Evolutionary conservation across 495 filamentous ascomycete genomes (phyloP).

Genomic region (Neurospora sp.): DNA sequence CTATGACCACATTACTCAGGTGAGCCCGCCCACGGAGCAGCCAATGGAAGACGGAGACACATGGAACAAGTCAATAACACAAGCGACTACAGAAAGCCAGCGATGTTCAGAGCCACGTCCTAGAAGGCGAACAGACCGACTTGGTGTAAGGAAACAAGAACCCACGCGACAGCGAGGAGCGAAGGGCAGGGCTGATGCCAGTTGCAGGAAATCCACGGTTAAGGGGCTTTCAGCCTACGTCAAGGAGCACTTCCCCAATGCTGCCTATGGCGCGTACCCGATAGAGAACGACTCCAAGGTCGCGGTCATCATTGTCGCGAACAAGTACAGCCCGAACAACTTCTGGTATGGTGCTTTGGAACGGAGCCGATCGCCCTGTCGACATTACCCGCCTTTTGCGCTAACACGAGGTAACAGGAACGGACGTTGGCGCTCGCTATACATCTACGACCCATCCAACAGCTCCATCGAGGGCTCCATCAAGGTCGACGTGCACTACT

Average conservation of each 20-base stretch:
- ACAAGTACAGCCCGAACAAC: conserved; percentile 95
- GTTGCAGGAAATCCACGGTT: conserved; percentile 61
- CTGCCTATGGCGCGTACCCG: conserved; percentile 71
- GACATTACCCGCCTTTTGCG: not conserved
- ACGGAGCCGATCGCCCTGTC: not conserved
- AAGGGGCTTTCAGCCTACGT: conserved; percentile 70
- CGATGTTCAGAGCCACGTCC: conserved; percentile 63
- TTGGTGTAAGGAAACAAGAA: conserved; percentile 51
- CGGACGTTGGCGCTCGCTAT: conserved; percentile 87
- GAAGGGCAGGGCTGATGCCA: not conserved
- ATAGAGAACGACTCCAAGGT: conserved; percentile 64
- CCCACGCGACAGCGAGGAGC: not conserved
- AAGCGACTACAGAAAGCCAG: conserved; percentile 61
- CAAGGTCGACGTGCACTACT: conserved; percentile 94
- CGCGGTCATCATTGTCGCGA: conserved; percentile 77
- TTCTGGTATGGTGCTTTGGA: conserved; percentile 62
- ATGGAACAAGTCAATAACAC: not conserved
- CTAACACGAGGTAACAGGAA: conserved; percentile 47
- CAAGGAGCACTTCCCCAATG: conserved; percentile 79
- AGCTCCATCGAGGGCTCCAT: conserved; percentile 54
- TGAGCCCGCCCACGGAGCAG: conserved; percentile 25
- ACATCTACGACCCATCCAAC: conserved; percentile 60
- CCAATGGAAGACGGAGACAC: not conserved
- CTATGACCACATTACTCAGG: conserved; percentile 74
- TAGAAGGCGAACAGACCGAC: conserved; percentile 70